phyloP scores from a whole-genome alignment of 208 protist genomes.

The Balamuthia mandrillaris region DNA sequence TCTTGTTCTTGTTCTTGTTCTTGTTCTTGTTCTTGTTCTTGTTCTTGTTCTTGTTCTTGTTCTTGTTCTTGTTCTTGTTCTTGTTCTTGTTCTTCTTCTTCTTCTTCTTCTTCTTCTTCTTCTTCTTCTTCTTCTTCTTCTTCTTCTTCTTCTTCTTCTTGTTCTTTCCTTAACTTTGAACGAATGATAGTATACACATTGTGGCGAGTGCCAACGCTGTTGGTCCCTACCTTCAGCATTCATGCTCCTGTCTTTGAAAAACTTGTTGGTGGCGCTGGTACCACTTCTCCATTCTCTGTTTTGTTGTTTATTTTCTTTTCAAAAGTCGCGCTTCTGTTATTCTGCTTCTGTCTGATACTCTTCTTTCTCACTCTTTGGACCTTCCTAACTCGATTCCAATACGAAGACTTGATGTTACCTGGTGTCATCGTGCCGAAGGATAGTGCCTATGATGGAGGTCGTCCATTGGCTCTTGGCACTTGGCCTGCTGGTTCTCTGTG shows the following conservation, averaged over 20 bases:
- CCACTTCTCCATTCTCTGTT: neutral
- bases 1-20: no score
- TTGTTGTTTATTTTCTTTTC: no score
- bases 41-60: neutral
- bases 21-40: no score
- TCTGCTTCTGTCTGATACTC: no score
- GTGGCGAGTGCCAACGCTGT: neutral
- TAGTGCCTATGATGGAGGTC: neutral
- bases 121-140: neutral
- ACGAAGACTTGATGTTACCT: conserved; percentile 9
- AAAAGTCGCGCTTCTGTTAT: no score
- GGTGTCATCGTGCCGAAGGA: neutral
- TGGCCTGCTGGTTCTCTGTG: neutral
- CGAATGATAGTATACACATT: neutral
- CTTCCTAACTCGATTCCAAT: no score
- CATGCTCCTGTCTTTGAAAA: neutral
- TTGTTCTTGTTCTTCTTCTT: neutral
- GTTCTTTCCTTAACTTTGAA: neutral
- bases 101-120: neutral
- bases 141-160: neutral
- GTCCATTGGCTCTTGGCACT: neutral
- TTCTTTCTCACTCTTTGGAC: no score
- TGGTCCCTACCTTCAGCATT: neutral
- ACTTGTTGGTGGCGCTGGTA: neutral
- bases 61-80: neutral